phyloP scores from a whole-genome alignment of 2,329 filamentous ascomycete species.

The Chaetomiaceae sp. region DNA sequence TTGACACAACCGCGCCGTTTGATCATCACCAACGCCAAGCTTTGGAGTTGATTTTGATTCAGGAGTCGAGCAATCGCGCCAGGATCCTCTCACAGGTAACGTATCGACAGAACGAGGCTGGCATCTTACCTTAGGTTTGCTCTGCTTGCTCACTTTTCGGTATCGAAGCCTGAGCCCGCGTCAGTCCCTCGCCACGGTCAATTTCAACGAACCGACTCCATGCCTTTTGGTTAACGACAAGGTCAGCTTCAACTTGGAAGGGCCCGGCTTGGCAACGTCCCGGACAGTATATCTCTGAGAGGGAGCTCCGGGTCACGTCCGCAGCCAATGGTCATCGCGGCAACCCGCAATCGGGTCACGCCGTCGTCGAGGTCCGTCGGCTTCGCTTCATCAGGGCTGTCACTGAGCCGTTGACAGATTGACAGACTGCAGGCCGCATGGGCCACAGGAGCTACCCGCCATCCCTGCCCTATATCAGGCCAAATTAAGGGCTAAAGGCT shows the following conservation, averaged over 20 bases:
- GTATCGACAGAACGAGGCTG: too few relatives aligned
- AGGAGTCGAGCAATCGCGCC: neutral
- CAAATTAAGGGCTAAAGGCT: slow-evolving; percentile 24
- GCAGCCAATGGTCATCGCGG: slow-evolving; percentile 1
- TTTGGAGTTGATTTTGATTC: too few relatives aligned
- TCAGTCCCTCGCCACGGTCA: too few relatives aligned
- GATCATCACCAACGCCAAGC: too few relatives aligned
- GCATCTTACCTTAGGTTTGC: too few relatives aligned
- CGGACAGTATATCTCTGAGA: slow-evolving; percentile 12
- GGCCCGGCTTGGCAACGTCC: slow-evolving; percentile 12
- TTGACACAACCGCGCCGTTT: neutral
- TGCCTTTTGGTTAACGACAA: neutral
- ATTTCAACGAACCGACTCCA: too few relatives aligned
- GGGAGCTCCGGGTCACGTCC: neutral
- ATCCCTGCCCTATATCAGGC: slow-evolving; percentile 23
- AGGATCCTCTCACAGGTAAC: too few relatives aligned
- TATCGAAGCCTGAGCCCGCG: too few relatives aligned
- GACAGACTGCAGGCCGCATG: neutral
- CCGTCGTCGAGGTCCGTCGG: neutral
- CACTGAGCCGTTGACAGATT: too few relatives aligned
- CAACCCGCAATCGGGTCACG: neutral
- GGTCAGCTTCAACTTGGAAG: neutral
- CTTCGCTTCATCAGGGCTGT: neutral
- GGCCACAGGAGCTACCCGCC: neutral
- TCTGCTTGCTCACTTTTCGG: too few relatives aligned